phyloP scores from a whole-genome alignment of 1,284 basidiomycete genomes.

The Moesziomyces antarcticus region DNA sequence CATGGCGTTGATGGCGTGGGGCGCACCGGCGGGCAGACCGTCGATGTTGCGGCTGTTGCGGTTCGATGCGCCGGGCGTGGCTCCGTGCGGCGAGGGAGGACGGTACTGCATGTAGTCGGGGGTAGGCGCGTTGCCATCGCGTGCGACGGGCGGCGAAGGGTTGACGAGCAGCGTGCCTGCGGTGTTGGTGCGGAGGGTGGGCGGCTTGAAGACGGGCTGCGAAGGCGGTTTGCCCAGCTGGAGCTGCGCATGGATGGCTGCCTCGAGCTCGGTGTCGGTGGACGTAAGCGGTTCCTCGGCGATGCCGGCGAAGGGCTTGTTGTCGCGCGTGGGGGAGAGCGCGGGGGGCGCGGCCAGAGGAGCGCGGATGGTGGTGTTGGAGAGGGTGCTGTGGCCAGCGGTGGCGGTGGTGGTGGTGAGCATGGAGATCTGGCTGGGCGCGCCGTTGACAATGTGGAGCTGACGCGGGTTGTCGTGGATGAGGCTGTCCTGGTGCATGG shows the following conservation, averaged over 20 bases:
- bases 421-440: conserved; percentile 51
- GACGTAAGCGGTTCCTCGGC: conserved; percentile 38
- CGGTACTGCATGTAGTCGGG: conserved; percentile 55
- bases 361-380: conserved; percentile 27
- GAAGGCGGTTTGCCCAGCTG: conserved; percentile 8
- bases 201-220: conserved; percentile 32
- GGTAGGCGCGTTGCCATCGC: conserved; percentile 11
- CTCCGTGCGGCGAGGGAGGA: conserved; percentile 33
- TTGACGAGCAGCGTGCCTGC: conserved; percentile 57
- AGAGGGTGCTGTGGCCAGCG: conserved; percentile 49
- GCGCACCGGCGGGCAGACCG: conserved; percentile 45
- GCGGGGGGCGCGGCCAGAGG: conserved; percentile 17
- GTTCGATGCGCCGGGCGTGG: conserved; percentile 18
- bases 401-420: conserved; percentile 54
- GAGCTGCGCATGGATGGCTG: conserved; percentile 36
- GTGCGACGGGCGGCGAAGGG: conserved; percentile 39
- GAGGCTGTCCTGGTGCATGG: conserved; percentile 70
- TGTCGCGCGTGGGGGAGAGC: conserved; percentile 11
- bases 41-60: conserved; percentile 57
- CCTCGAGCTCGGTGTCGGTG: conserved; percentile 24
- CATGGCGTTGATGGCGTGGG: conserved; percentile 47
- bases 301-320: conserved; percentile 39
- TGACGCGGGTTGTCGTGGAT: conserved; percentile 65
- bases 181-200: conserved; percentile 52
- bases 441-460: conserved; percentile 61